A percentile compares a stretch with the other conserved stretches of the same genome.
phyloP scores from a whole-genome alignment of 116 monocot genomes.

The Zostera marina region DNA sequence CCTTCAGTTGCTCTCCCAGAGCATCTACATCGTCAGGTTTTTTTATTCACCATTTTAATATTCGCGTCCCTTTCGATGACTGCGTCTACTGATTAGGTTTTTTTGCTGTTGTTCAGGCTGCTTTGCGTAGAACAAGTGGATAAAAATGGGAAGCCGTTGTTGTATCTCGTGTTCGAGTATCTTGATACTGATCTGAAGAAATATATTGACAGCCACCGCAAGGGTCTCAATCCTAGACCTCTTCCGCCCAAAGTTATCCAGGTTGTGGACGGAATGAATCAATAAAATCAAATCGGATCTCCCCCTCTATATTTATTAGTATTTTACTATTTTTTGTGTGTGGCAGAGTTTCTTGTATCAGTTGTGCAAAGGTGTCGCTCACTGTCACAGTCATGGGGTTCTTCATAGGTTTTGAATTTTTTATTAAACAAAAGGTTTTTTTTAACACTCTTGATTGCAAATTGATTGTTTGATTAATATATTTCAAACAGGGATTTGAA shows the following conservation, averaged over 20 bases:
- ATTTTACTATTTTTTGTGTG: constrained; percentile 2
- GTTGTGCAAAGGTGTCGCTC: constrained; percentile 90
- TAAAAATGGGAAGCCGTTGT: constrained; percentile 43
- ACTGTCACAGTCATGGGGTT: constrained; percentile 91
- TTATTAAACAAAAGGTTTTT: too few species aligned
- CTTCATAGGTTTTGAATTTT: constrained; percentile 56
- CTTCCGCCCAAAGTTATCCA: constrained; percentile 33
- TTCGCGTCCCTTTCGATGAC: background rate
- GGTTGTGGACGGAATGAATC: constrained; percentile 6
- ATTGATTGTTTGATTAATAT: too few species aligned
- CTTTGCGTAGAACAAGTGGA: constrained; percentile 60
- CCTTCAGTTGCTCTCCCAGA: constrained; percentile 76
- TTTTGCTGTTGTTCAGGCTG: constrained; percentile 20
- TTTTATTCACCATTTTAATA: background rate
- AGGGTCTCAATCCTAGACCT: constrained; percentile 40
- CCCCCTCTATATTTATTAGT: background rate
- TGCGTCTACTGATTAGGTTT: background rate
- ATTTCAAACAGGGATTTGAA: constrained; percentile 65
- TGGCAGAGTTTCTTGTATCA: constrained; percentile 88
- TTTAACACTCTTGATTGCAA: too few species aligned
- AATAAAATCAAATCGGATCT: too few species aligned
- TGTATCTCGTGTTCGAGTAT: constrained; percentile 39
- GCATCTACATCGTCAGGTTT: constrained; percentile 71
- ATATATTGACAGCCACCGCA: constrained; percentile 34
- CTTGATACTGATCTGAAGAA: constrained; percentile 74